Evolutionary conservation across 305 asterid species (phyloP), one percentile per base, ranked within the genome.

Genomic region (Striga hermonthica): DNA sequence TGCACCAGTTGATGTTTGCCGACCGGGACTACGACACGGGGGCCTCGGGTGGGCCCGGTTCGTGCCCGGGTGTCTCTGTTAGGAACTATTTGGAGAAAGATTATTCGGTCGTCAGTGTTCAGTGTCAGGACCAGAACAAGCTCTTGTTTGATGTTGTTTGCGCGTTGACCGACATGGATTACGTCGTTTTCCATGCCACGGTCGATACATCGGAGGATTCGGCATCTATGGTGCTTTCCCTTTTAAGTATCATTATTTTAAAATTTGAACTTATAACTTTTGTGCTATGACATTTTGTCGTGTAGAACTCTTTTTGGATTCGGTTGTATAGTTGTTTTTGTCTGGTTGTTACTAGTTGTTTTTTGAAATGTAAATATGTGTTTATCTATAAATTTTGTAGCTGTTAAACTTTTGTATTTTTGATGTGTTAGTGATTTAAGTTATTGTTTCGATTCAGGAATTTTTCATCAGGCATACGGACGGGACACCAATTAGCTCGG

Each of bases 1-100:
- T 93, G 71, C 99, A 93, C 61, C 99, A 93, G 76, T 78, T 93
- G 95, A 93, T 93, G 97, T 93, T 85, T 68, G 88, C 89, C 0
- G 99, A 93, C 68, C 78, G 97, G 15, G 99, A 93, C 71, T 93
- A 88, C 4, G 97, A 93, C 48, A 66, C 89, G 76, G 61, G 57
- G 0, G 75, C 81, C 7, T 62, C 57, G n/a, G 74, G 70, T 0
- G 54, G 75, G n/a, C 79, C 71, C 11, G 89, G 71, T 4, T 86
- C 76, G 40, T 63, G 74, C 1, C 89, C 88, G 1, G 62, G 63
- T 3, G 99, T 93, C 4, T 76, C 79, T 6, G 95, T 90, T 55
- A 87, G 79, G 76, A 82, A 83, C 70, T 85, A 85, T 65, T 74
- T 84, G 75, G 95, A 90, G 66, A 80, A 75, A 76, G 95, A 85